Evolutionary conservation across 257 asterid species (phyloP), one percentile per base, ranked within the genome.

Genomic region (Nicotiana obtusifolia): DNA sequence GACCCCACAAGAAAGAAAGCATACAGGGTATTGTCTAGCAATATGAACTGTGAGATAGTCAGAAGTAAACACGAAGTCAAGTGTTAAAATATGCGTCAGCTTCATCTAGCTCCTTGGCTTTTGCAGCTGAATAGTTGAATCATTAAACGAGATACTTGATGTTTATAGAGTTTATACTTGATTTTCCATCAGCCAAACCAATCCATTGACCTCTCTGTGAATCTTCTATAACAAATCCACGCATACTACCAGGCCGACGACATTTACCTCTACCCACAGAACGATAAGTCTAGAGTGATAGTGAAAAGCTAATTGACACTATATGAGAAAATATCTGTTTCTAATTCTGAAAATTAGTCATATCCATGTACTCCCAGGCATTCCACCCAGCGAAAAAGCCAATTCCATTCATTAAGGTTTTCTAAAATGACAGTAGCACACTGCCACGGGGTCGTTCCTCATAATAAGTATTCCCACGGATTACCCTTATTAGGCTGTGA

Each of bases 1-100:
- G 78, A 71, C 22, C 78, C 59, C 31, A 37, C 57, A 69, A 69
- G 56, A 69, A 69, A 69, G 57, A 69, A 69, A 9, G 49, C 62
- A 7, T 0, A 44, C 15, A 13, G 60, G 60, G 2, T 0, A 71
- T 61, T 4, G 67, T 61, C 67, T 22, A 61, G 67, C 67, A 4
- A 24, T 61, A 8, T 59, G 64, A 69, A 69, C n/a, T 69, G 31
- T 2, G 22, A 5, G 11, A n/a, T 5, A 20, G 31, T 10, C n/a
- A 37, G 57, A 37, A 20, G 57, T 68, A 68, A 37, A 68, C 9
- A 68, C 37, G 77, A 37, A 44, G 59, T 44, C 31, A 16, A 44
- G 13, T 20, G 47, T 47, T 7, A 44, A 22, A 22, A 71, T 22
- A 22, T 22, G 47, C 0, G 14, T 22, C 37, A 13, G 22, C 15